Evolutionary conservation across 75 land plant genomes (phyloP).

Genomic region (Pinus tabuliformis): DNA sequence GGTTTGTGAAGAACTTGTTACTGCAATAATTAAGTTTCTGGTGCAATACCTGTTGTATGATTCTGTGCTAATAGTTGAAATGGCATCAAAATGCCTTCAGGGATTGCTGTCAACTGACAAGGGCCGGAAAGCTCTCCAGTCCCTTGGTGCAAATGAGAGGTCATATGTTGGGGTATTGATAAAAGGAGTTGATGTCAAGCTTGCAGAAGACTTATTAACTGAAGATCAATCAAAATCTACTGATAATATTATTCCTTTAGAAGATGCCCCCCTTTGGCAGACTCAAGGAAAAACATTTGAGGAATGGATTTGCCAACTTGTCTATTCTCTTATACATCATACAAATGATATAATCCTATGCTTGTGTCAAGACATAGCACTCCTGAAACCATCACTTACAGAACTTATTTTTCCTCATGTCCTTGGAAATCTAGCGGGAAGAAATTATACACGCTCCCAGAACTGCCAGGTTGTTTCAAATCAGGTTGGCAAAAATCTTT

Average conservation of each 20-base stretch:
- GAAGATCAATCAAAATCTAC: conserved; percentile 23
- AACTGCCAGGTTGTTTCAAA: conserved; percentile 56
- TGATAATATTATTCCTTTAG: conserved; percentile 9
- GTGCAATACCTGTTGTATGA: conserved; percentile 75
- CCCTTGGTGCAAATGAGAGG: conserved; percentile 53
- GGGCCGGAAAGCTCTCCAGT: conserved; percentile 48
- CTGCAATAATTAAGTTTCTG: conserved; percentile 44
- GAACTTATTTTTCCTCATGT: conserved; percentile 78
- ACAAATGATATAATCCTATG: conserved; percentile 67
- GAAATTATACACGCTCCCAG: conserved; percentile 23
- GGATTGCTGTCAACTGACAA: conserved; percentile 86
- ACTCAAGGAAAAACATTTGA: conserved; percentile 1
- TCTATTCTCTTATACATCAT: conserved; percentile 54
- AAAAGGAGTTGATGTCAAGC: conserved; percentile 54
- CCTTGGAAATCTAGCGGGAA: conserved; percentile 58
- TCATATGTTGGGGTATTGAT: conserved; percentile 81
- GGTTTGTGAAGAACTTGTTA: conserved; percentile 53
- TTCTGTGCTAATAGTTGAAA: conserved; percentile 60
- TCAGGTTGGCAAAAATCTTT: conserved; percentile 40
- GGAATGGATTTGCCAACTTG: conserved; percentile 34
- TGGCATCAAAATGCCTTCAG: conserved; percentile 71
- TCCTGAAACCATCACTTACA: conserved; percentile 66
- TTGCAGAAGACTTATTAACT: conserved; percentile 44
- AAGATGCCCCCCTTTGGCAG: conserved; percentile 5
- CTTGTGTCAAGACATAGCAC: conserved; percentile 76